Conservation (phyloP, 805 yeast genomes). For the Saccharomycopsis fermentans region DNA sequence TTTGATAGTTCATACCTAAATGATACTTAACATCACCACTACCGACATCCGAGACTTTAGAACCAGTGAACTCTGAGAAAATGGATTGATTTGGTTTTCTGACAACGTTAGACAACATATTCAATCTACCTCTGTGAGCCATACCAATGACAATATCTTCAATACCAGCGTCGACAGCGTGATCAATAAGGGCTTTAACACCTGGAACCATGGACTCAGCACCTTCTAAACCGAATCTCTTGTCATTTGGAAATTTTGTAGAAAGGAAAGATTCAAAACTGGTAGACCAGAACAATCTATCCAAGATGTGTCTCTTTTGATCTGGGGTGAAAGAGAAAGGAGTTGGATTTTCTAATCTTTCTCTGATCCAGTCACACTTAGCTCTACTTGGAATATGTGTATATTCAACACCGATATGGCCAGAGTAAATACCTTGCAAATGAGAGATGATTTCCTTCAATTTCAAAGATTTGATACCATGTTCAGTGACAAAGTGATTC, state of each 20-base stretch:
- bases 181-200: slow-evolving; percentile 89
- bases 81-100: slow-evolving; percentile 98
- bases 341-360: slow-evolving; percentile 83
- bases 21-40: slow-evolving; percentile 99
- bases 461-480: slow-evolving; percentile 51
- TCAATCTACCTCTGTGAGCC: slow-evolving; percentile 99
- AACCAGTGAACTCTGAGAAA: slow-evolving; percentile 91
- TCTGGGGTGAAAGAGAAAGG: slow-evolving; percentile 79
- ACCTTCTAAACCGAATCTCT: slow-evolving; percentile 98
- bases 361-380: slow-evolving; percentile 98
- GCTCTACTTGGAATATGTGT: slow-evolving; percentile 92
- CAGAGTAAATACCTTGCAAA: slow-evolving; percentile 81
- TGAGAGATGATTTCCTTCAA: slow-evolving; percentile 67
- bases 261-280: slow-evolving; percentile 88
- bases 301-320: slow-evolving; percentile 92
- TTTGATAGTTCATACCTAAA: slow-evolving; percentile 96
- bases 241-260: slow-evolving; percentile 95
- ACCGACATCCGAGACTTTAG: slow-evolving; percentile 85
- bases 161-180: slow-evolving; percentile 83
- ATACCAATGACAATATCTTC: slow-evolving; percentile 97
- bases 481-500: slow-evolving; percentile 72
- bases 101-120: slow-evolving; percentile 95
- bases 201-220: slow-evolving; percentile 96
- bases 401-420: slow-evolving; percentile 86
- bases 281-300: slow-evolving; percentile 93